A percentile compares a stretch with the other conserved stretches of the same genome.
phyloP scores from a whole-genome alignment of 208 protist species.

The Leishmania tarentolae region DNA sequence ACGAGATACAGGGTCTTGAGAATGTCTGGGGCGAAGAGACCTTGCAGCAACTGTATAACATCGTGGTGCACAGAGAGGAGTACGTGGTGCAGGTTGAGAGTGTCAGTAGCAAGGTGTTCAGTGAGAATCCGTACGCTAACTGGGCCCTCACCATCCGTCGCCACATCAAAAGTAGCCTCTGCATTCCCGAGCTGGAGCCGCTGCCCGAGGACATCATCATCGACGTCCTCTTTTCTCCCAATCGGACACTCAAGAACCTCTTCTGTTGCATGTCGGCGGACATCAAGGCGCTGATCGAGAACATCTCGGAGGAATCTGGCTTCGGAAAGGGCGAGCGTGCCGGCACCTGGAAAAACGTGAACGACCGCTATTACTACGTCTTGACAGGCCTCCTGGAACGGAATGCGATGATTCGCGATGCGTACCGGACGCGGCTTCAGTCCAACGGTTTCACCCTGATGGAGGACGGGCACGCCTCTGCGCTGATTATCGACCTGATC shows the following conservation, averaged over 20 bases:
- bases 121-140: constrained; percentile 63
- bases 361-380: constrained; percentile 80
- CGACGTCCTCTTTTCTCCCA: constrained; percentile 78
- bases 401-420: constrained; percentile 50
- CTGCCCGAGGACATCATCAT: constrained; percentile 57
- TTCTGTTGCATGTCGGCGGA: constrained; percentile 68
- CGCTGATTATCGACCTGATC: constrained; percentile 76
- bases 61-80: constrained; percentile 74
- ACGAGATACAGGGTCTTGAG: constrained; percentile 52
- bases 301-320: constrained; percentile 20
- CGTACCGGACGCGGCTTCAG: constrained; percentile 57
- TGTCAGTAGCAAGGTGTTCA: constrained; percentile 50
- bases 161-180: constrained; percentile 52
- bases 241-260: constrained; percentile 77
- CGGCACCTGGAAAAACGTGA: constrained; percentile 55
- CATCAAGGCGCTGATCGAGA: constrained; percentile 51
- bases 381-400: constrained; percentile 63
- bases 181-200: constrained; percentile 27
- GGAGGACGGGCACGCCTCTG: constrained; percentile 67
- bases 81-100: constrained; percentile 82
- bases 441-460: constrained; percentile 73
- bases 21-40: constrained; percentile 57
- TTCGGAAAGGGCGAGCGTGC: constrained; percentile 24
- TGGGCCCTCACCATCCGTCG: constrained; percentile 67
- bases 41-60: constrained; percentile 63